These are phyloP conservation scores for Dipteronia dyeriana DNA, from an alignment of 345 rosid species.

Conservation along the genomic window DNA sequence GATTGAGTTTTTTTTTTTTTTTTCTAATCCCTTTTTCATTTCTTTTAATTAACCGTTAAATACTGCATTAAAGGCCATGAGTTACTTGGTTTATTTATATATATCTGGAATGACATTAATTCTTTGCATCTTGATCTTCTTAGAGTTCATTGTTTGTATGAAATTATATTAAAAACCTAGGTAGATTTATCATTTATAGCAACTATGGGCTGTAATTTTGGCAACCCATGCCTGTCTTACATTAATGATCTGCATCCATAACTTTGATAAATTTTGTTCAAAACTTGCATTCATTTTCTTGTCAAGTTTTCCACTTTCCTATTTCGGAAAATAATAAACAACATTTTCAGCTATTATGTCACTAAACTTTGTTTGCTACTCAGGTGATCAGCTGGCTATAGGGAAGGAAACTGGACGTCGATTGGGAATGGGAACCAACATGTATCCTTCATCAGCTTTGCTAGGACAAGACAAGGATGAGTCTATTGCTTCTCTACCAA, in stretches of 20 bases:
- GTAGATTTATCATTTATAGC: background rate
- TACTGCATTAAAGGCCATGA: background rate
- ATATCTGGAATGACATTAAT: background rate
- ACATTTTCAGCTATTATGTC: conserved; percentile 1
- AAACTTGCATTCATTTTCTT: background rate
- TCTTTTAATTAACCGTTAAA: background rate
- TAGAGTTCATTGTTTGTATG: background rate
- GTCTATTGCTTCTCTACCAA: conserved; percentile 81
- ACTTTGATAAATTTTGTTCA: background rate
- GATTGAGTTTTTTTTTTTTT: background rate
- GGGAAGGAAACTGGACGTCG: conserved; percentile 99
- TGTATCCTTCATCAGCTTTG: conserved; percentile 97
- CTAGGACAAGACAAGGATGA: conserved; percentile 95
- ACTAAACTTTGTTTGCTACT: conserved; percentile 25
- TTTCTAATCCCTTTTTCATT: background rate
- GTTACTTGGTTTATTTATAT: background rate
- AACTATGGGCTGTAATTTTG: background rate
- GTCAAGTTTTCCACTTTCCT: background rate
- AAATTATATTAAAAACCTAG: too few relatives aligned
- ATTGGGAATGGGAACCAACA: conserved; percentile 99
- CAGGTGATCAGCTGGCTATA: conserved; percentile 97
- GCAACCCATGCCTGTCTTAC: background rate
- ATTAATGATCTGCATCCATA: background rate
- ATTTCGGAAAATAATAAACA: background rate
- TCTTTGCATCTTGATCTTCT: background rate